phyloP scores from a whole-genome alignment of 176 grass and related monocot species.

The Triticum aestivum region IWGSC_CS_RefSeq_v2.1 NC_057803.1:526086974-526087473 shows the following conservation, averaged over 20 bases:
- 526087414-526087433: constrained; percentile 89
- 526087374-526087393: constrained; percentile 66
- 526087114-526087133: constrained; percentile 92
- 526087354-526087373: constrained; percentile 38
- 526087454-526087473: constrained; percentile 49
- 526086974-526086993: constrained; percentile 73
- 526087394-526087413: constrained; percentile 95
- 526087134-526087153: constrained; percentile 75
- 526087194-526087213: constrained; percentile 65
- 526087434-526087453: constrained; percentile 76
- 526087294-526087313: constrained; percentile 87
- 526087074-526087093: constrained; percentile 56
- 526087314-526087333: constrained; percentile 85
- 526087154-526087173: constrained; percentile 75
- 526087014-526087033: constrained; percentile 84
- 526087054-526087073: constrained; percentile 63
- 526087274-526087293: constrained; percentile 72
- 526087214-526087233: constrained; percentile 45
- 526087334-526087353: constrained; percentile 70
- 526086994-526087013: constrained; percentile 68
- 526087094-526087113: constrained; percentile 69
- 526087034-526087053: constrained; percentile 86
- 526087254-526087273: constrained; percentile 91
- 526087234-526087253: constrained; percentile 68
- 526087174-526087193: constrained; percentile 97